Evolutionary conservation across 768 basidiomycete species (phyloP).

Genomic region (Leccinellum rugosiceps): DNA sequence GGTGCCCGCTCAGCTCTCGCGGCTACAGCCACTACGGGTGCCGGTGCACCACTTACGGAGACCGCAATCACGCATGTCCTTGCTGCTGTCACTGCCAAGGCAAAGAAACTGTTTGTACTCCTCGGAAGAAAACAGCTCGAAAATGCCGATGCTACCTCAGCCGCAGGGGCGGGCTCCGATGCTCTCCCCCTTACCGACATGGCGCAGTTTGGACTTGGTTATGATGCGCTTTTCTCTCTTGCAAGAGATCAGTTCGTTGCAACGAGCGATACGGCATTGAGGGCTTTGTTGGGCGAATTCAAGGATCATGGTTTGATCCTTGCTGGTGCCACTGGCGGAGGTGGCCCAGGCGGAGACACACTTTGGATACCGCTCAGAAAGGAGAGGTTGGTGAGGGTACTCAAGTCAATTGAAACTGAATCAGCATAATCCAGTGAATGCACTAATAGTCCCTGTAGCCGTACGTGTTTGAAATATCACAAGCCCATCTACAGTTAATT

Average conservation of each 20-base stretch:
- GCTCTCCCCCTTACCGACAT: conserved; percentile 10
- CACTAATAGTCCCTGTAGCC: background rate
- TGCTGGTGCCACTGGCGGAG: conserved; percentile 35
- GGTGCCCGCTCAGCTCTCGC: conserved; percentile 25
- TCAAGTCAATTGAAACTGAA: conserved; percentile 31
- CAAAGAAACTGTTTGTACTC: conserved; percentile 75
- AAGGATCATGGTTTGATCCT: conserved; percentile 87
- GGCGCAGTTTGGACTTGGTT: conserved; percentile 56
- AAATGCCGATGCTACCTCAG: conserved; percentile 36
- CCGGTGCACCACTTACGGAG: conserved; percentile 57
- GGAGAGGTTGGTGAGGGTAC: conserved; percentile 58
- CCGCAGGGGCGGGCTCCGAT: conserved; percentile 4
- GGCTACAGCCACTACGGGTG: conserved; percentile 29
- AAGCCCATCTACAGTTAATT: background rate
- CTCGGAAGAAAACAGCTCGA: conserved; percentile 70
- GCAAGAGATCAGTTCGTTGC: conserved; percentile 86
- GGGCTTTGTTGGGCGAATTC: conserved; percentile 84
- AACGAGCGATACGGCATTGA: conserved; percentile 79
- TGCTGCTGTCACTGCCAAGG: conserved; percentile 82
- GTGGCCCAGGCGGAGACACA: conserved; percentile 50
- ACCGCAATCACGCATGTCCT: conserved; percentile 78
- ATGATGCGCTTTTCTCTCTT: conserved; percentile 66
- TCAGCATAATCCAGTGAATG: conserved; percentile 7
- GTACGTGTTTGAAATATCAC: background rate
- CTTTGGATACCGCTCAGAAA: conserved; percentile 87